Base-by-base conservation (phyloP, 768 basidiomycete species). In the Candolleomyces aberdarensis region DNA sequence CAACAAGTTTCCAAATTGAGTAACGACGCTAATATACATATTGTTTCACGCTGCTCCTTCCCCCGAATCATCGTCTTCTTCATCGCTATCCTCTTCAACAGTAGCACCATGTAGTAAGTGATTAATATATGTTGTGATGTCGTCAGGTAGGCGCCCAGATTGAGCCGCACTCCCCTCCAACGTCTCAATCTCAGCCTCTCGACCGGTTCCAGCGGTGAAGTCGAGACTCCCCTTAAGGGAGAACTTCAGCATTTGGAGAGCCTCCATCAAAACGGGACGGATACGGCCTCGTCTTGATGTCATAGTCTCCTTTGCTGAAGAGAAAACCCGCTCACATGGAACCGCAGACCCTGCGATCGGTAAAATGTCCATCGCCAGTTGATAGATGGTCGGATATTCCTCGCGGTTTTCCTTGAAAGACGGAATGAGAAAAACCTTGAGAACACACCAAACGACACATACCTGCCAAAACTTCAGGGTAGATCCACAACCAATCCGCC, bases 311-410 rank as follows among this genome's bases (percentile, higher is more conserved):
- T 60, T 60, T n/a, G 51, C 59, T 20, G 50, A 53, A 9, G 59
- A 60, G 26, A 60, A 60, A 13, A 60, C 39, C n/a, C 22, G 36
- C 59, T 60, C 59, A 26, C 59, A 60, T 19, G 59, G 51, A 11
- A 60, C 59, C 20, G 59, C 49, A 26, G 51, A 60, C 31, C 36
- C 59, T 3, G 36, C 50, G 9, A 60, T 60, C 17, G 59, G 50
- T 19, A 60, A 20, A 40, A 60, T 53, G 47, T 60, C 59, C 7
- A 60, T 52, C 1, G 59, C 49, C 6, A 60, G 40, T 8, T 26
- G 10, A n/a, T 39, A 53, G 1, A 60, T 53, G 13, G 51, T 60
- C 3, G 50, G 51, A 31, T 54, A 53, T 15, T 31, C 32, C 8
- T 54, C 19, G 8, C 9, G 53, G 9, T 32, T 54, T 8, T 54